Base-by-base conservation (phyloP, 164 flowering plant species). In the Chimonanthus praecox region DNA sequence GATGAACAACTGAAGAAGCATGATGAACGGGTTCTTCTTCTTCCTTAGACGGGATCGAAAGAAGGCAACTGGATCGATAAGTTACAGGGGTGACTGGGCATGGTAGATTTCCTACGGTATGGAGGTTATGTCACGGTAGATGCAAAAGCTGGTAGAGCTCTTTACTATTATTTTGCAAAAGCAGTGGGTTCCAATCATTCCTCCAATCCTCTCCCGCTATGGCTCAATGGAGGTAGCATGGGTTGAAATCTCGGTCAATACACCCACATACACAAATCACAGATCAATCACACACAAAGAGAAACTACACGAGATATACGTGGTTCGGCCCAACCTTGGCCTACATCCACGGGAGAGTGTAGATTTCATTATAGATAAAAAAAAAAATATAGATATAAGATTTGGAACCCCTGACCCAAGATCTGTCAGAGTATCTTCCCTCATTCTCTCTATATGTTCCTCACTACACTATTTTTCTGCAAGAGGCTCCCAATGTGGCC, bases 71-170 rank as follows among this genome's bases (percentile, higher is more conserved):
- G 68, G 72, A 86, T 90, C 18, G 71, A 3, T 44, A 80, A 51
- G 58, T 69, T 88, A 76, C 95, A 95, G 0, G 94, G 97, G 3
- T 91, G 89, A 68, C 97, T 90, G 0, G 50, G 2, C 3, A 1
- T 13, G 5, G 88, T 86, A 4, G 62, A 71, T 0, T 85, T 92
- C 67, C n/a, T 70, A 6, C 95, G 90, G 47, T 90, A 87, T 76
- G 94, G 89, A 16, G 97, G 97, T 0, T 92, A 92, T 78, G 86
- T 92, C 2, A 90, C 92, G 0, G 88, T 90, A 4, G 82, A 92
- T 67, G 49, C 68, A 45, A 13, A 76, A 0, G 82, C 84, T 1
- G 97, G 94, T 8, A 72, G 90, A 0, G 90, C 93, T 0, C 74
- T 92, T 10, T 92, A 71, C 74, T 92, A 92, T 68, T 92, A 89